Percentiles rank a stretch among this genome's conserved stretches.
These are phyloP conservation scores for Hippophae rhamnoides DNA, from an alignment of 306 rosid species.

Conservation along the genomic window DNA sequence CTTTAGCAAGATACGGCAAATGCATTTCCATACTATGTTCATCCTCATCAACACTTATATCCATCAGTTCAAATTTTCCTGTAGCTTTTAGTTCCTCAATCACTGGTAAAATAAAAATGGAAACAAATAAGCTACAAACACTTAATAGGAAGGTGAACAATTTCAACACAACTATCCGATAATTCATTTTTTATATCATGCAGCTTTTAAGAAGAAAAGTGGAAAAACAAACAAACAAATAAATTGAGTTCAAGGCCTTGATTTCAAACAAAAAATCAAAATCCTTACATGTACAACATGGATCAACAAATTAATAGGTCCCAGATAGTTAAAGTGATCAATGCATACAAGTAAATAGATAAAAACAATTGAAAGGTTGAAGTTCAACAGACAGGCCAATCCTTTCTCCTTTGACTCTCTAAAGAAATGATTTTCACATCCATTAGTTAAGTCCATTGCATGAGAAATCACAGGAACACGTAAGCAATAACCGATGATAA, in stretches of 20 bases:
- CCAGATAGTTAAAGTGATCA: too few relatives aligned
- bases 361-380: background rate
- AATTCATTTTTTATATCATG: background rate
- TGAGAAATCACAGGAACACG: background rate
- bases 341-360: too few relatives aligned
- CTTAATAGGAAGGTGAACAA: background rate
- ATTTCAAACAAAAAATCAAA: background rate
- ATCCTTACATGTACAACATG: too few relatives aligned
- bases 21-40: constrained; percentile 99
- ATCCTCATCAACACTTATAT: constrained; percentile 76
- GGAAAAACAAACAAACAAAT: background rate
- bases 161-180: background rate
- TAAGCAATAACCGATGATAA: background rate
- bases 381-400: background rate
- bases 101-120: constrained; percentile 33
- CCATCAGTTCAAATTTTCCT: constrained; percentile 74
- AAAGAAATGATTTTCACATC: background rate
- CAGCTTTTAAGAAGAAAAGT: background rate
- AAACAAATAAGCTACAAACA: background rate
- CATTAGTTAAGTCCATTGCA: background rate
- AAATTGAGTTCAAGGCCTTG: background rate
- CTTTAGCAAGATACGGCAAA: constrained; percentile 91
- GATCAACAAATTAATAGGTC: too few relatives aligned
- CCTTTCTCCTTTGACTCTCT: background rate
- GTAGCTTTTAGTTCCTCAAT: constrained; percentile 80